phyloP scores from a whole-genome alignment of 139 green algal species.

The Yamagishiella unicocca region DNA sequence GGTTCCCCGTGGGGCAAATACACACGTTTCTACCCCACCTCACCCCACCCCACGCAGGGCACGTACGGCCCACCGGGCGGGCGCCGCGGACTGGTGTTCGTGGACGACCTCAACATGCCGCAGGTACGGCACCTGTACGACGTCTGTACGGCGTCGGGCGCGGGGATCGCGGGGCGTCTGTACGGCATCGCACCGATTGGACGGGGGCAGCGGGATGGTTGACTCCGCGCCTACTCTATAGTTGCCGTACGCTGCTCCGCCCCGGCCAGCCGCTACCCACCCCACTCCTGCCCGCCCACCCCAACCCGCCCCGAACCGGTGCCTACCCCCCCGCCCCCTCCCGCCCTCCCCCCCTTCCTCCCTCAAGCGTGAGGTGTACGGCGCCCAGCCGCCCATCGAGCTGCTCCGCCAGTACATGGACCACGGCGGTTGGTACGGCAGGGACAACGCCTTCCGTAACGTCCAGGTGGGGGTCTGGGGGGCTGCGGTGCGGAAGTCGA shows the following conservation, averaged over 20 bases:
- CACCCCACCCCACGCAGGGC: constrained; percentile 49
- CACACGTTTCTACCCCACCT: background rate
- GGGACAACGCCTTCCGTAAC: constrained; percentile 77
- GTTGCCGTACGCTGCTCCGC: no score
- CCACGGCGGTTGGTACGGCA: constrained; percentile 82
- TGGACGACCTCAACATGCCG: constrained; percentile 86
- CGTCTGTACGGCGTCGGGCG: no score
- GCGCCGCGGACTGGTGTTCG: constrained; percentile 66
- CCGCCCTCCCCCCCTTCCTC: background rate
- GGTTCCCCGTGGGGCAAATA: background rate
- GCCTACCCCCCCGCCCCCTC: background rate
- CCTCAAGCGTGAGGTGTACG: constrained; percentile 75
- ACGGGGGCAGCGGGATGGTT: no score
- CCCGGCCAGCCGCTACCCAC: no score
- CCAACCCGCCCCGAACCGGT: no score
- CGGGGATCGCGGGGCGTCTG: no score
- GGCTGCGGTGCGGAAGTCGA: no score
- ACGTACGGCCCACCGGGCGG: constrained; percentile 64
- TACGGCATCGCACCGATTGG: no score
- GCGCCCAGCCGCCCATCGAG: constrained; percentile 88
- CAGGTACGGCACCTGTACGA: constrained; percentile 52
- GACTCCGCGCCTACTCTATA: no score
- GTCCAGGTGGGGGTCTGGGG: constrained; percentile 64
- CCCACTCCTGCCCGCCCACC: background rate
- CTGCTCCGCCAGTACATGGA: constrained; percentile 88